Evolutionary conservation across 768 basidiomycete genomes (phyloP).

Genomic region (Calvatia gigantea): DNA sequence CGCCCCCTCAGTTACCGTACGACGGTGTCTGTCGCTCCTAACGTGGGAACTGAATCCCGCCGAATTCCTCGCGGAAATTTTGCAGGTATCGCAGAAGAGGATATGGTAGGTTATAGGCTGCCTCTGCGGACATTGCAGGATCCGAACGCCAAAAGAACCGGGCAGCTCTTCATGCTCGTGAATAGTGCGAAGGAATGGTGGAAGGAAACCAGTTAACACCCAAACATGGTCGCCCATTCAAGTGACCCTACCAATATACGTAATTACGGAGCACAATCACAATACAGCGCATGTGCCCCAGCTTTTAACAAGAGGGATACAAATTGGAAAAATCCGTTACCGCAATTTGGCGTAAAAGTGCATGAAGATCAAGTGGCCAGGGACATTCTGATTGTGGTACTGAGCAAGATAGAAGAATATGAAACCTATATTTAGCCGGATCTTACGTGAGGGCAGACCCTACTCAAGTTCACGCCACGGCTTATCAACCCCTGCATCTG

Average conservation of each 20-base stretch:
- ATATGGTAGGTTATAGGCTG: slow-evolving; percentile 33
- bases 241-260: neutral
- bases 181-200: neutral
- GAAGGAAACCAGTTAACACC: neutral
- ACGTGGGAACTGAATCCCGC: neutral
- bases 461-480: slow-evolving; percentile 41
- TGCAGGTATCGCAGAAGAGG: slow-evolving; percentile 35
- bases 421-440: neutral
- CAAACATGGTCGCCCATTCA: neutral
- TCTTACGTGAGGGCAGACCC: too few species aligned
- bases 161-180: slow-evolving; percentile 28
- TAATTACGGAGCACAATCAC: neutral
- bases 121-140: slow-evolving; percentile 28
- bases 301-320: neutral
- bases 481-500: slow-evolving; percentile 34
- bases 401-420: neutral
- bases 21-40: slow-evolving; percentile 3
- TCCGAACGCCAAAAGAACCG: slow-evolving; percentile 30
- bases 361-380: neutral
- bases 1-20: slow-evolving; percentile 23
- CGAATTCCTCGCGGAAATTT: slow-evolving; percentile 24
- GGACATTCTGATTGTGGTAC: neutral
- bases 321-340: neutral
- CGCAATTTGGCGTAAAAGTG: neutral
- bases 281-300: neutral